Percentiles rank a stretch among this genome's conserved stretches.
Evolutionary conservation across 176 grass and related monocot genomes (phyloP).

Genomic region (Paspalum notatum): DNA sequence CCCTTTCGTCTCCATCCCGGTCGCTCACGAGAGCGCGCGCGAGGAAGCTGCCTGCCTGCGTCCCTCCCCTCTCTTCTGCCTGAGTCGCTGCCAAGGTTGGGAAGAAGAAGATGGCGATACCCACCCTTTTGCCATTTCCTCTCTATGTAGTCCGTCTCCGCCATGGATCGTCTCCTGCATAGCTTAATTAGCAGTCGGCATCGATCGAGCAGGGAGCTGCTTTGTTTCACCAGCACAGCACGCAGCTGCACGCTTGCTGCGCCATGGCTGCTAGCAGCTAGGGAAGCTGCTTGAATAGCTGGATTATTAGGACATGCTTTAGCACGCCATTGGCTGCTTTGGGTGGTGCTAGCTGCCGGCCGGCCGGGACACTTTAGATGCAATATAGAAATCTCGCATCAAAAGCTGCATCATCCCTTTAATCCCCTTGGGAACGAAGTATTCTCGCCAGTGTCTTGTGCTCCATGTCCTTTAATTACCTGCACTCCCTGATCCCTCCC

Average conservation of each 20-base stretch:
- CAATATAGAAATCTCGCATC: slow-evolving; percentile 45
- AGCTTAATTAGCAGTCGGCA: background rate
- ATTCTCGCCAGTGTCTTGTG: slow-evolving; percentile 48
- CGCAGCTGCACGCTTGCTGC: background rate
- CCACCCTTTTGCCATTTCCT: slow-evolving; percentile 16
- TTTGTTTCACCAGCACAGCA: too few relatives aligned
- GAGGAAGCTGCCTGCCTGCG: background rate
- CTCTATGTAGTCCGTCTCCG: slow-evolving; percentile 31
- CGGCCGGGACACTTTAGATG: background rate
- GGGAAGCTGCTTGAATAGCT: slow-evolving; percentile 15
- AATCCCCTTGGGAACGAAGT: slow-evolving; percentile 31
- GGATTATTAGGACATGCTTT: slow-evolving; percentile 25
- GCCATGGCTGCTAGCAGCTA: background rate
- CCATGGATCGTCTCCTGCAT: background rate
- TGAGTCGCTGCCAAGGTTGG: slow-evolving; percentile 19
- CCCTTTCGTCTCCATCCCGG: background rate
- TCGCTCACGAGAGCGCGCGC: background rate
- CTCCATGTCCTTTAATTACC: slow-evolving; percentile 36
- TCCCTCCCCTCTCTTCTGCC: background rate
- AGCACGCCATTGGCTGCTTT: slow-evolving; percentile 33
- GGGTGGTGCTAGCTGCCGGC: slow-evolving; percentile 43
- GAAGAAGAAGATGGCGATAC: slow-evolving; percentile 26
- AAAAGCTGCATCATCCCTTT: slow-evolving; percentile 50
- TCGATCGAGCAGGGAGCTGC: background rate
- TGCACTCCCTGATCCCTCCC: slow-evolving; percentile 12